A percentile compares a stretch with the other conserved stretches of the same genome.
phyloP scores from a whole-genome alignment of 1,139 yeast species.

The Lodderomyces theae region DNA sequence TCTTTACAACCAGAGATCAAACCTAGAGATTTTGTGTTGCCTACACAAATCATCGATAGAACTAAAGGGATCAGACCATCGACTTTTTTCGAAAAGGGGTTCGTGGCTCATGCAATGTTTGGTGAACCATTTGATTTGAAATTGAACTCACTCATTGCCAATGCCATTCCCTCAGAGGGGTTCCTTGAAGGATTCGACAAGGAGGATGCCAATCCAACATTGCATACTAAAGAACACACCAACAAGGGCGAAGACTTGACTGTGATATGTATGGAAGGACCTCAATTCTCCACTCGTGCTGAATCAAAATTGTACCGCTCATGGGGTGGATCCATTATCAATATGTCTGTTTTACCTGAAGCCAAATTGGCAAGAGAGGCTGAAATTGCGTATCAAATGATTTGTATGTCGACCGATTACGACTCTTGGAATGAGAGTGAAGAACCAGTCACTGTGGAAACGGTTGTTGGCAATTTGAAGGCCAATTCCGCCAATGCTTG shows the following conservation, averaged over 20 bases:
- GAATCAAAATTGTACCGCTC: conserved; percentile 84
- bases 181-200: conserved; percentile 48
- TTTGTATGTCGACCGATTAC: conserved; percentile 98
- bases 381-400: conserved; percentile 94
- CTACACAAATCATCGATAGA: conserved; percentile 93
- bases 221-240: conserved; percentile 55
- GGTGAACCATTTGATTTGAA: conserved; percentile 92
- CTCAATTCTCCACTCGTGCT: conserved; percentile 97
- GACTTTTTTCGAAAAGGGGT: conserved; percentile 87
- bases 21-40: conserved; percentile 93
- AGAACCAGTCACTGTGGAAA: conserved; percentile 96
- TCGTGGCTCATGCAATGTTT: conserved; percentile 95
- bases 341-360: conserved; percentile 96
- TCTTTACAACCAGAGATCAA: conserved; percentile 83
- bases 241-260: conserved; percentile 66
- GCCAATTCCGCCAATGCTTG: conserved; percentile 90
- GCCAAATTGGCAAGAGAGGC: conserved; percentile 96
- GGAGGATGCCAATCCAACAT: conserved; percentile 36
- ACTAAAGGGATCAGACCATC: conserved; percentile 93
- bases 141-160: conserved; percentile 63
- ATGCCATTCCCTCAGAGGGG: conserved; percentile 49
- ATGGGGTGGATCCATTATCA: conserved; percentile 93
- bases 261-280: conserved; percentile 97
- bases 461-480: conserved; percentile 85
- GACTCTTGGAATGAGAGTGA: conserved; percentile 97